Base-by-base conservation (phyloP, 2,329 filamentous ascomycete genomes). In the Ceratocystis ficicola region DNA sequence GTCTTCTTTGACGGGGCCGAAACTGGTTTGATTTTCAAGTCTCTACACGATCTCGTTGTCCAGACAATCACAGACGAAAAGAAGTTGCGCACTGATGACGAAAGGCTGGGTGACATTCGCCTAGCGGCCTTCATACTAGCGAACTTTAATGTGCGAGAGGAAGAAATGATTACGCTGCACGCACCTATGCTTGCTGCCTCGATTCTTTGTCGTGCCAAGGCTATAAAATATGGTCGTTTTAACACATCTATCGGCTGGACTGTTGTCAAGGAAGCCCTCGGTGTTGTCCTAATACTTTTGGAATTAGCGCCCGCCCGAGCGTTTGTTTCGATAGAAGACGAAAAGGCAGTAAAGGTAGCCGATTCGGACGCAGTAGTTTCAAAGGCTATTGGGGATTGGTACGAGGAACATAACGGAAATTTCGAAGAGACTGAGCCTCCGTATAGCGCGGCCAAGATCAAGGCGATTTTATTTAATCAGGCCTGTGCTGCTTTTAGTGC, bases 1-100 rank as follows among this genome's bases (percentile, higher is more conserved):
- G 87, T 94, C 50, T 99, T 99, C 76, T 99, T 99, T 70, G 94
- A 99, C 73, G 93, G 93, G 4, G 93, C 97, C 48, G 94, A 99
- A 75, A 95, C 92, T 71, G 88, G 89, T 6, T 79, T 97, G 22
- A 96, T 99, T 60, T 99, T 95, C 79, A 86, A 87, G 61, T 90
- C 95, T 72, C 80, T 96, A 66, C 78, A 90, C 66, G 79, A 83
- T 12, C 80, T 94, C 52, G 77, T 94, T 67, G 80, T 80, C 1
- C 80, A 85, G 70, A 78, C 83, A n/a, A 77, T 86, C 64, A 63
- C 46, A 3, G 60, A 64, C 3, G 61, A 63, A 22, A 28, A 28
- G n/a, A 60, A 50, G 36, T 25, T 30, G 8, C 30, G 57, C 25
- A 65, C 64, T 32, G 66, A 67, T 3, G 75, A 77, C 3, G 79